Conservation (phyloP, 345 rosid genomes). For the Theobroma cacao region DNA sequence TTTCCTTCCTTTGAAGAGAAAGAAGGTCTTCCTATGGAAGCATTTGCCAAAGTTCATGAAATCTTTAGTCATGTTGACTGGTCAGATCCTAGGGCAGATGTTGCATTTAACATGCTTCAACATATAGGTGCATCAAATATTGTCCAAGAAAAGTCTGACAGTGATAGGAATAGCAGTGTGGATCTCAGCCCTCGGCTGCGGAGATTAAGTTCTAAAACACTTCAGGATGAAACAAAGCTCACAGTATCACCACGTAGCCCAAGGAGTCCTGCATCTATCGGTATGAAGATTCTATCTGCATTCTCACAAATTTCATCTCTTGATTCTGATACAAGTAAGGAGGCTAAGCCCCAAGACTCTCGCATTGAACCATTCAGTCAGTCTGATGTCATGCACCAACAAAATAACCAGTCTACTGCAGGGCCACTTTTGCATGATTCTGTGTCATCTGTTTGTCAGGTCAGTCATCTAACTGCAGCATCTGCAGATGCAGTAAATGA, state of each 20-base stretch:
- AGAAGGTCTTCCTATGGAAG: constrained; percentile 88
- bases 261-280: constrained; percentile 31
- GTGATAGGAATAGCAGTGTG: constrained; percentile 19
- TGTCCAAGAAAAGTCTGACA: constrained; percentile 44
- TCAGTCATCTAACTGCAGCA: constrained; percentile 4
- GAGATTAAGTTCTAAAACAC: constrained; percentile 38
- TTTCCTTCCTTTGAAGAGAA: constrained; percentile 70
- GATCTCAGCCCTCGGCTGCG: constrained; percentile 37
- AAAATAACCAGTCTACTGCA: constrained; percentile 19
- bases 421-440: constrained; percentile 29
- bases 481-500: constrained; percentile 15
- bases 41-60: constrained; percentile 90
- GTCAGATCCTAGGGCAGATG: constrained; percentile 66
- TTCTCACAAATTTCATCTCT: constrained; percentile 27
- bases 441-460: constrained; percentile 4
- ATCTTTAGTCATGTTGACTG: constrained; percentile 83
- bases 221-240: constrained; percentile 37
- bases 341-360: constrained; percentile 16
- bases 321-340: constrained; percentile 8
- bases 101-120: constrained; percentile 72
- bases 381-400: constrained; percentile 18
- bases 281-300: constrained; percentile 31
- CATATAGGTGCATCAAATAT: constrained; percentile 58
- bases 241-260: constrained; percentile 28
- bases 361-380: constrained; percentile 20